Evolutionary conservation across 257 asterid species (phyloP).

Genomic region (Rehmannia glutinosa): DNA sequence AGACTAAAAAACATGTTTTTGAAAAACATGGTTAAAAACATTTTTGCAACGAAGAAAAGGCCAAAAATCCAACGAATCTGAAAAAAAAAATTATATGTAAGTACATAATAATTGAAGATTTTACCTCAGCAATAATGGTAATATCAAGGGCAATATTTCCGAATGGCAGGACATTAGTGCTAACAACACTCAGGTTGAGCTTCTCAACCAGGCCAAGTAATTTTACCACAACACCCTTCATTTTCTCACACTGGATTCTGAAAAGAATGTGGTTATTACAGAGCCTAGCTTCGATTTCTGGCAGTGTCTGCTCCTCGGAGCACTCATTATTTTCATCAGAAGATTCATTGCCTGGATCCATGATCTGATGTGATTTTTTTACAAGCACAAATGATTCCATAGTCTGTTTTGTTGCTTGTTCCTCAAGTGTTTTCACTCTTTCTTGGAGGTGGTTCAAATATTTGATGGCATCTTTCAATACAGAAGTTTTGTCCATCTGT

Average conservation of each 20-base stretch:
- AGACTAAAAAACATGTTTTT: too few species aligned
- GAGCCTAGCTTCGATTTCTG: conserved; percentile 28
- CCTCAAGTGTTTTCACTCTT: too few species aligned
- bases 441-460: conserved; percentile 37
- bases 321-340: conserved; percentile 13
- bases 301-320: neutral
- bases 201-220: conserved; percentile 19
- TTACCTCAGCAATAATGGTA: conserved; percentile 25
- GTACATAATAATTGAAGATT: neutral
- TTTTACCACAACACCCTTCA: conserved; percentile 6
- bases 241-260: conserved; percentile 19
- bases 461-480: conserved; percentile 31
- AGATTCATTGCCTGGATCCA: conserved; percentile 12
- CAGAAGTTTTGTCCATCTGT: conserved; percentile 41
- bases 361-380: conserved; percentile 12
- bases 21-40: too few species aligned
- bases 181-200: conserved; percentile 15
- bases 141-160: conserved; percentile 17
- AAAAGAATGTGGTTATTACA: conserved; percentile 20
- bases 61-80: neutral
- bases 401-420: conserved; percentile 12
- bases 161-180: conserved; percentile 10
- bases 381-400: conserved; percentile 24
- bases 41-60: too few species aligned
- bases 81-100: neutral